Evolutionary conservation across 345 rosid species (phyloP), one percentile per base, ranked within the genome.

Genomic region (Erucastrum elatum): DNA sequence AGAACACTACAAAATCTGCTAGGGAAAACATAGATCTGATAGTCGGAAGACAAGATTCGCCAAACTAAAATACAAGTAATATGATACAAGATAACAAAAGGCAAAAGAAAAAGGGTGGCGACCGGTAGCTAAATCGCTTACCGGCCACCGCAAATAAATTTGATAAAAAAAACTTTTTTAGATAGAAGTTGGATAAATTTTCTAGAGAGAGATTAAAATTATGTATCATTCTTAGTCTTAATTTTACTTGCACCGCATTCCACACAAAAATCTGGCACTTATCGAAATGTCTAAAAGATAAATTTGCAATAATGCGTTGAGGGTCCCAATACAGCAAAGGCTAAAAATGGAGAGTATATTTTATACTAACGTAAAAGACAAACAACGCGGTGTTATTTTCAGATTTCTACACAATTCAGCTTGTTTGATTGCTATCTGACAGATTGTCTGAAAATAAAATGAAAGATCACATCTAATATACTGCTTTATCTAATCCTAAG

Each of bases 401-500:
- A 71, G 62, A 44, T 31, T 72, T 72, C 61, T 13, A 66, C 72
- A 72, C 31, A 21, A 72, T 58, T 65, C 62, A 72, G 41, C 53
- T 78, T 78, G 81, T 72, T 66, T 78, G 51, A 39, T 58, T 65
- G 81, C 73, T 66, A 44, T 78, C 44, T 78, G 74, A 56, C 77
- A 78, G 74, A 60, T 78, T 78, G 77, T 59, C 68, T 72, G 64
- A 46, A 72, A 72, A 65, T 64, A 72, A 72, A 66, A 44, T 59
- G 77, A 58, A 72, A 59, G 39, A 5, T 51, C 64, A 72, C 77
- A 34, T 59, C 73, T 58, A 72, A 66, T 62, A 58, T 35, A 60
- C 66, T 60, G 30, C 72, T 78, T 71, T 78, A 72, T 72, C 77
- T 72, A 67, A 11, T 15, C 74, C 25, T 55, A 66, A 63, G 72